These are phyloP conservation scores for Choanephora cucurbitarum DNA, from an alignment of 371 early-diverging fungal species.

Conservation along the genomic window DNA sequence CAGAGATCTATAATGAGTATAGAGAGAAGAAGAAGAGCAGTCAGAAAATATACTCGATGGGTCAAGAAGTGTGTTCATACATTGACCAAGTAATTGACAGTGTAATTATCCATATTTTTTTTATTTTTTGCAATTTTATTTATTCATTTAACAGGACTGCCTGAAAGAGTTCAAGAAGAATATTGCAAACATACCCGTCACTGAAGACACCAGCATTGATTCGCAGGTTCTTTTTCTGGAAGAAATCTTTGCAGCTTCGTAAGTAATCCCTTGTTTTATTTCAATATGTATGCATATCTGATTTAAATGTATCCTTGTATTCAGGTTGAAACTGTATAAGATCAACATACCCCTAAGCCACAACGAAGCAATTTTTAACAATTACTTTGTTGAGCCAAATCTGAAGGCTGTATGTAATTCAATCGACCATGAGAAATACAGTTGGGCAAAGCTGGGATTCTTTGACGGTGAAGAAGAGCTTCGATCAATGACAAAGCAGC, in stretches of 20 bases:
- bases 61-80: slow-evolving; percentile 8
- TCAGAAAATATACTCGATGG: slow-evolving; percentile 8
- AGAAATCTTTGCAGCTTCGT: slow-evolving; percentile 13
- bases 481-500: slow-evolving; percentile 11
- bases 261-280: slow-evolving; percentile 11
- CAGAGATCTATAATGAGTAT: slow-evolving; percentile 12
- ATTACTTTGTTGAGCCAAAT: slow-evolving; percentile 2
- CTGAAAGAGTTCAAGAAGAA: slow-evolving; percentile 7
- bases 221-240: slow-evolving; percentile 11
- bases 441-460: slow-evolving; percentile 8
- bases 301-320: slow-evolving; percentile 11
- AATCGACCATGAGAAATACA: slow-evolving; percentile 3
- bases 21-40: slow-evolving; percentile 3
- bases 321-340: slow-evolving; percentile 6
- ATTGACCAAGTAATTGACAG: slow-evolving; percentile 8
- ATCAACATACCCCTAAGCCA: slow-evolving; percentile 7
- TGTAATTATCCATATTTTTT: slow-evolving; percentile 9
- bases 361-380: slow-evolving; percentile 8
- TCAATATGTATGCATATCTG: slow-evolving; percentile 12
- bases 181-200: slow-evolving; percentile 5
- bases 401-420: slow-evolving; percentile 3
- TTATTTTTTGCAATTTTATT: too few species aligned
- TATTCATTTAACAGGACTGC: slow-evolving; percentile 7
- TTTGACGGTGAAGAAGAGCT: slow-evolving; percentile 13
- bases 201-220: slow-evolving; percentile 4